Conservation (phyloP, 73 alveolate species). For the Tetrahymena malaccensis region DNA sequence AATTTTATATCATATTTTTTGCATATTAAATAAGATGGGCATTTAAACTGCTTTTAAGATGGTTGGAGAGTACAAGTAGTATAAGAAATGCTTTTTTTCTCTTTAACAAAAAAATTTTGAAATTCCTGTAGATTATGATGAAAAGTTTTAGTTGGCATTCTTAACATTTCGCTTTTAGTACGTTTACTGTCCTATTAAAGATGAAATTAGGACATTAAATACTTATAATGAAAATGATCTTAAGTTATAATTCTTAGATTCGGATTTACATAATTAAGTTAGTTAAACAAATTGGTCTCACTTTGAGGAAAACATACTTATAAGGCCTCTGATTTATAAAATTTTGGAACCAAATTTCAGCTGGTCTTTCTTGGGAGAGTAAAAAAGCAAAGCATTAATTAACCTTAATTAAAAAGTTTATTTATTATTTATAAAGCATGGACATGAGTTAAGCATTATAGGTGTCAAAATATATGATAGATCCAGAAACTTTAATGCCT, state of each 20-base stretch:
- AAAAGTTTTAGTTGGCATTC: constrained; percentile 79
- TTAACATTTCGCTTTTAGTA: constrained; percentile 84
- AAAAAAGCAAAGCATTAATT: background rate
- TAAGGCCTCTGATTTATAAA: background rate
- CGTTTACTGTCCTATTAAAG: constrained; percentile 84
- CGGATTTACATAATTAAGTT: background rate
- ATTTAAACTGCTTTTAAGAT: constrained; percentile 29
- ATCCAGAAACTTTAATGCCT: background rate
- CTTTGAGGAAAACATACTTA: background rate
- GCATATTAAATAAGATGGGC: constrained; percentile 20
- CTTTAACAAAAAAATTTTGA: constrained; percentile 40
- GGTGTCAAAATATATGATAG: background rate
- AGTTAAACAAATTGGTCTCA: background rate
- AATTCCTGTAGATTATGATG: constrained; percentile 72
- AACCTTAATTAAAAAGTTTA: background rate
- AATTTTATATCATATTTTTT: background rate
- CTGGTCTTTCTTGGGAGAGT: background rate
- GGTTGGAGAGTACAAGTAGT: constrained; percentile 5
- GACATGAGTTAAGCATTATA: background rate
- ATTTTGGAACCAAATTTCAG: background rate
- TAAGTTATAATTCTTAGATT: background rate
- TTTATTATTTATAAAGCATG: background rate
- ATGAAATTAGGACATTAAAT: constrained; percentile 59
- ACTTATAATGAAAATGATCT: constrained; percentile 36
- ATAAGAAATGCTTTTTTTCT: constrained; percentile 2